A percentile compares a stretch with the other conserved stretches of the same genome.
phyloP scores from a whole-genome alignment of 1,284 basidiomycete genomes.

The Ganoderma meredithae region DNA sequence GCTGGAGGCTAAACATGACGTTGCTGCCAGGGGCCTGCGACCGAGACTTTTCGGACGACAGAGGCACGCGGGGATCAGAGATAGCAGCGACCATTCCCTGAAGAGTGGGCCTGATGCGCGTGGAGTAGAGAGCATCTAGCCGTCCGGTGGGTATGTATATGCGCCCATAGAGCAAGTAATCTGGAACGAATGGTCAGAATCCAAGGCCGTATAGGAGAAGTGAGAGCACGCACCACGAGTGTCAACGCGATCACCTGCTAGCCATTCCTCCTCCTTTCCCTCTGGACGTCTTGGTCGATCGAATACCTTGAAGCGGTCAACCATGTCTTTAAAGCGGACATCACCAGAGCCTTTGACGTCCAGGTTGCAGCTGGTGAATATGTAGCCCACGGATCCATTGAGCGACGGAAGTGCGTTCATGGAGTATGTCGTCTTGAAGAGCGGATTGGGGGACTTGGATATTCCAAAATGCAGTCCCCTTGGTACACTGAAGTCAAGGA shows the following conservation, averaged over 20 bases:
- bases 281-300: conserved; percentile 80
- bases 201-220: background rate
- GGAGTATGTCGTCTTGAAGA: conserved; percentile 92
- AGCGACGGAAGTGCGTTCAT: conserved; percentile 92
- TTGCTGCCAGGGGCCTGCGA: conserved; percentile 62
- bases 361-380: conserved; percentile 87
- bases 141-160: conserved; percentile 90
- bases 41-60: conserved; percentile 51
- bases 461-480: conserved; percentile 82
- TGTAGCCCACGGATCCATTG: conserved; percentile 93
- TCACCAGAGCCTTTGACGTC: conserved; percentile 74
- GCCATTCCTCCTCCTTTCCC: conserved; percentile 79
- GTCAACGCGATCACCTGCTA: conserved; percentile 79
- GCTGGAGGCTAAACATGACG: conserved; percentile 88
- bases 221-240: conserved; percentile 67
- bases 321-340: conserved; percentile 88
- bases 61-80: conserved; percentile 69
- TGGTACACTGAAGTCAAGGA: conserved; percentile 87
- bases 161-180: conserved; percentile 92
- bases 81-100: conserved; percentile 78
- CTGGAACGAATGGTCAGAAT: conserved; percentile 48
- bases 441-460: conserved; percentile 88
- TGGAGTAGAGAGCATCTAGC: conserved; percentile 90
- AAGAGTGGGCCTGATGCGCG: conserved; percentile 76
- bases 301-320: conserved; percentile 86